A percentile compares a stretch with the other conserved stretches of the same genome.
phyloP scores from a whole-genome alignment of 345 rosid species.

The Corchorus olitorius region DNA sequence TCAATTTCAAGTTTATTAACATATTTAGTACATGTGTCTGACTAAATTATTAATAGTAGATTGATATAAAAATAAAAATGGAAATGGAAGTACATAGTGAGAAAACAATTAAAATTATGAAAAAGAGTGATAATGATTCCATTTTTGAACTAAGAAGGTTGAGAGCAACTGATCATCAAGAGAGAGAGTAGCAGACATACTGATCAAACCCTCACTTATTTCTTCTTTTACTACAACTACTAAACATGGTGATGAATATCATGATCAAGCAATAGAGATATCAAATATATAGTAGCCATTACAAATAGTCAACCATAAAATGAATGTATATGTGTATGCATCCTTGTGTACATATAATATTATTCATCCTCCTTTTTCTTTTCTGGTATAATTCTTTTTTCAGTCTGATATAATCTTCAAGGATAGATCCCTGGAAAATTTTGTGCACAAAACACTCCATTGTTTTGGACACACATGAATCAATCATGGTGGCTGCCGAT shows the following conservation, averaged over 20 bases:
- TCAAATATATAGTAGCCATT: constrained; percentile 11
- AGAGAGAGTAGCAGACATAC: constrained; percentile 23
- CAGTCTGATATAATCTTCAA: not conserved
- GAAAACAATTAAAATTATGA: not conserved
- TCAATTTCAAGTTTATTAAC: not conserved
- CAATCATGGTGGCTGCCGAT: constrained; percentile 13
- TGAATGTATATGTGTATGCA: not conserved
- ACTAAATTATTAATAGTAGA: not conserved
- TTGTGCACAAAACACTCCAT: not conserved
- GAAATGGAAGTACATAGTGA: not conserved
- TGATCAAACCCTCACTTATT: constrained; percentile 32
- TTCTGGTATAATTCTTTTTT: not conserved
- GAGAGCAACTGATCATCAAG: not conserved
- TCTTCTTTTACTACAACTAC: constrained; percentile 37
- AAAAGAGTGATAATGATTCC: not conserved
- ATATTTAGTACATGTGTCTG: not conserved
- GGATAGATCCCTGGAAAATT: not conserved
- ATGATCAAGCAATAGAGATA: constrained; percentile 33
- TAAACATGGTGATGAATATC: constrained; percentile 8
- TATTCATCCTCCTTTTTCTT: not conserved
- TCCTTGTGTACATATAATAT: too few relatives aligned
- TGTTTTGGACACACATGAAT: constrained; percentile 24
- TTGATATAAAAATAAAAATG: not conserved
- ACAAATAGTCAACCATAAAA: constrained; percentile 4
- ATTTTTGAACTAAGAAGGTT: constrained; percentile 1